Conservation (phyloP, 2,329 filamentous ascomycete genomes). For the Fusarium miscanthi region DNA sequence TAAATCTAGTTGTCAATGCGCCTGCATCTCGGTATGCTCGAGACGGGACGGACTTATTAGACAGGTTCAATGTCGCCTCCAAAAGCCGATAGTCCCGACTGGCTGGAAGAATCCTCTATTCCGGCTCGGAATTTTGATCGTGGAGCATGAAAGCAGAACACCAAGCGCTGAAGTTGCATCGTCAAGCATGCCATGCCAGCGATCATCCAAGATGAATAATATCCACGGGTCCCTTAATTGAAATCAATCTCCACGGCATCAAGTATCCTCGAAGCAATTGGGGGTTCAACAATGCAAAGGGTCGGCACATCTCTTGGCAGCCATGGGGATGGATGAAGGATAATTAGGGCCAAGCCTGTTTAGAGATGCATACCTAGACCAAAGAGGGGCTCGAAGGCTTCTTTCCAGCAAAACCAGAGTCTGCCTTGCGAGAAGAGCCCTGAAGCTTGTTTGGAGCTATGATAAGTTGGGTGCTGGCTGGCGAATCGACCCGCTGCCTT, state of each 20-base stretch:
- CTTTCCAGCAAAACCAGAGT: background rate
- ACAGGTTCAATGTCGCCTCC: background rate
- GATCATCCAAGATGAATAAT: background rate
- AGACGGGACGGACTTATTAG: background rate
- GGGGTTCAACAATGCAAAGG: constrained; percentile 5
- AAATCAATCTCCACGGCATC: constrained; percentile 2
- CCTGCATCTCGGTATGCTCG: background rate
- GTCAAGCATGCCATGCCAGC: background rate
- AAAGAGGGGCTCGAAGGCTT: background rate
- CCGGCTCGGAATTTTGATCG: background rate
- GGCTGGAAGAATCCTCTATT: background rate
- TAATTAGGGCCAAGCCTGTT: background rate
- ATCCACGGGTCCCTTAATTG: constrained; percentile 18
- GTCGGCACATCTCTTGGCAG: constrained; percentile 23
- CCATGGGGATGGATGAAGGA: background rate
- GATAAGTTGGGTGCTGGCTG: background rate
- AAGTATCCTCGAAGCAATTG: background rate
- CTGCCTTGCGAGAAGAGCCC: constrained; percentile 20
- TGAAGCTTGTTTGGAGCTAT: constrained; percentile 10
- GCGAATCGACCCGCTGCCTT: constrained; percentile 18
- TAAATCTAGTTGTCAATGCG: background rate
- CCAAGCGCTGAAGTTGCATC: background rate
- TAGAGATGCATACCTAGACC: background rate
- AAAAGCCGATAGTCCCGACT: background rate
- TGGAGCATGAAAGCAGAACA: background rate